A percentile compares a stretch with the other conserved stretches of the same genome.
Evolutionary conservation across 768 basidiomycete species (phyloP).

Genomic region (Mycena crocata): DNA sequence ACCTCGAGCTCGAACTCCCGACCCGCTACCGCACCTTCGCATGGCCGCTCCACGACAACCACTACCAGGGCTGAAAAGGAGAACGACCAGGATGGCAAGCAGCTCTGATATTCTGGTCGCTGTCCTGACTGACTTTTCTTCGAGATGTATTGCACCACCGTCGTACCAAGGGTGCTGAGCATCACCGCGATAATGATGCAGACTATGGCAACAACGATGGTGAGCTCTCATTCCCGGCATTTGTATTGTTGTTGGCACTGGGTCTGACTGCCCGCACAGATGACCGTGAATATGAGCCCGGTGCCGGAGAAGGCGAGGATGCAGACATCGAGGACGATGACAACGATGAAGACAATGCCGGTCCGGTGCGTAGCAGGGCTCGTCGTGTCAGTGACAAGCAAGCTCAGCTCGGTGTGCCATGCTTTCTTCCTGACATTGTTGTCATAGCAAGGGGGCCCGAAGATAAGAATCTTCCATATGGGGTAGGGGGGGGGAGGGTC

Average conservation of each 20-base stretch:
- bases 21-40: not conserved
- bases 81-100: not conserved
- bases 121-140: too few relatives aligned
- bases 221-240: not conserved
- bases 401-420: not conserved
- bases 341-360: not conserved
- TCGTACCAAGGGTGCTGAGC: too few relatives aligned
- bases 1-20: not conserved
- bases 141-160: too few relatives aligned
- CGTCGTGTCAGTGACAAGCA: slow-evolving; percentile 1
- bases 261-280: not conserved
- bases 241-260: not conserved
- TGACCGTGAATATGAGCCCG: not conserved
- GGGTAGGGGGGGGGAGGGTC: too few relatives aligned
- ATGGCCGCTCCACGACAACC: not conserved
- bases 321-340: not conserved
- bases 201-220: too few relatives aligned
- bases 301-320: not conserved
- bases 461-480: too few relatives aligned
- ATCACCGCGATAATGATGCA: too few relatives aligned
- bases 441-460: too few relatives aligned
- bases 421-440: not conserved
- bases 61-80: not conserved
- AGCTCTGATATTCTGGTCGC: too few relatives aligned
- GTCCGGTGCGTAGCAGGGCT: not conserved